phyloP scores from a whole-genome alignment of 371 early-diverging fungal species.

The Thermomucor indicae-seudaticae region DNA sequence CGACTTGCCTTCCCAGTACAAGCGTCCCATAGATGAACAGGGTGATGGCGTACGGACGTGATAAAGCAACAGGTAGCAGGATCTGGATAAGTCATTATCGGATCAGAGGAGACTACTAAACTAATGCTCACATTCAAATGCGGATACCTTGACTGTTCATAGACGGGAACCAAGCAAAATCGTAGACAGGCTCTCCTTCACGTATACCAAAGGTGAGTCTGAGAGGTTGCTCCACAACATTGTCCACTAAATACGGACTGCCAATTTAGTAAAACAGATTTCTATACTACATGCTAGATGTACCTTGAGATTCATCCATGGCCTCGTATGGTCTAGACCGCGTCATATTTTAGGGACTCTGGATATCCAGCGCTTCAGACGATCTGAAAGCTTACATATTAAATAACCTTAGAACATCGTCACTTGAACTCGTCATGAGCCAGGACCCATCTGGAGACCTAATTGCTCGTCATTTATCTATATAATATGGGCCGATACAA shows the following conservation, averaged over 20 bases:
- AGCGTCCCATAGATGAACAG: constrained; percentile 69
- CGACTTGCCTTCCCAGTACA: constrained; percentile 49
- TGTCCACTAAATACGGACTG: neutral
- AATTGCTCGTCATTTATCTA: neutral
- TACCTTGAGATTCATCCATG: constrained; percentile 1
- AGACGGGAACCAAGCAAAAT: constrained; percentile 64
- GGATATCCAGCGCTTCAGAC: neutral
- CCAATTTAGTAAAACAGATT: neutral
- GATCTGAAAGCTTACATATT: constrained; percentile 31
- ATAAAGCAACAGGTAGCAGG: constrained; percentile 63
- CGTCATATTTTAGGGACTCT: constrained; percentile 20
- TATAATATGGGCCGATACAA: neutral
- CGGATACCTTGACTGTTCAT: constrained; percentile 56
- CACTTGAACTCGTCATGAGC: constrained; percentile 57
- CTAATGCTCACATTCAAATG: neutral
- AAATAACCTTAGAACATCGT: constrained; percentile 55
- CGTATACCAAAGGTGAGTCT: constrained; percentile 23
- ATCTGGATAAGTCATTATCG: constrained; percentile 25
- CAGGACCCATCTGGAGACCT: constrained; percentile 71
- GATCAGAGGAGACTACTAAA: neutral
- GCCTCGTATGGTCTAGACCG: constrained; percentile 16
- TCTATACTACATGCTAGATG: neutral
- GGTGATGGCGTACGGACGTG: constrained; percentile 64
- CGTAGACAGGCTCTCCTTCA: constrained; percentile 61
- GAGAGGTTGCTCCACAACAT: neutral